Percentiles rank a stretch among this genome's conserved stretches.
phyloP scores from a whole-genome alignment of 129 eudicot genomes.

The Chrysanthemum makinoi region DNA sequence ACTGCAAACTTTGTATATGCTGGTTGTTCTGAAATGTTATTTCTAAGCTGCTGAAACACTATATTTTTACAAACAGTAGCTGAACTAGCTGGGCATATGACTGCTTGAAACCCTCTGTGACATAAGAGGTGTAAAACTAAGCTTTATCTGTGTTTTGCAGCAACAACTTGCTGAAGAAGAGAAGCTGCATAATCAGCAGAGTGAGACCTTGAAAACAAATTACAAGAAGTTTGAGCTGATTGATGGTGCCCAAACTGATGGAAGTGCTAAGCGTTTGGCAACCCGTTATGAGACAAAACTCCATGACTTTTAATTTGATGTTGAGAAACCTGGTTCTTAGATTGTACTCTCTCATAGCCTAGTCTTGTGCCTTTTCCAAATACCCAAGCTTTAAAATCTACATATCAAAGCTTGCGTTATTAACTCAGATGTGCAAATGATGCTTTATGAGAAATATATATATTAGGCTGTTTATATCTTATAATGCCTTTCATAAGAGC shows the following conservation, averaged over 20 bases:
- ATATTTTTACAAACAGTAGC: not conserved
- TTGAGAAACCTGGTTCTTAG: not conserved
- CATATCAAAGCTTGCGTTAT: not conserved
- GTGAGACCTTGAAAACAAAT: conserved; percentile 43
- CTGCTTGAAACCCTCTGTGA: not conserved
- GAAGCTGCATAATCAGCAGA: conserved; percentile 58
- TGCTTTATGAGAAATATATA: too few relatives aligned
- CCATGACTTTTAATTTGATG: conserved; percentile 16
- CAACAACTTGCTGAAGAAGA: conserved; percentile 55
- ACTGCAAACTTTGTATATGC: too few relatives aligned
- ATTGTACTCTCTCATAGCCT: not conserved
- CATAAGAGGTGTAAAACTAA: not conserved
- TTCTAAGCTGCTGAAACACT: not conserved
- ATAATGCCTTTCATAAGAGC: not conserved
- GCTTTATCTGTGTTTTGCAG: conserved; percentile 30
- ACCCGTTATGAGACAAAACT: conserved; percentile 27
- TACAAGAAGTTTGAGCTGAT: conserved; percentile 60
- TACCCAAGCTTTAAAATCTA: not conserved
- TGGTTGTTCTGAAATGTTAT: not conserved
- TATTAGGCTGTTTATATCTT: too few relatives aligned
- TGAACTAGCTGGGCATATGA: not conserved
- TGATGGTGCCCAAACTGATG: conserved; percentile 42
- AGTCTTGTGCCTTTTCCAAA: not conserved
- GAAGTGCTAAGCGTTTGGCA: conserved; percentile 39
- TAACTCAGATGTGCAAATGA: too few relatives aligned